Evolutionary conservation across 345 rosid species (phyloP).

Genomic region (Microcos paniculata): DNA sequence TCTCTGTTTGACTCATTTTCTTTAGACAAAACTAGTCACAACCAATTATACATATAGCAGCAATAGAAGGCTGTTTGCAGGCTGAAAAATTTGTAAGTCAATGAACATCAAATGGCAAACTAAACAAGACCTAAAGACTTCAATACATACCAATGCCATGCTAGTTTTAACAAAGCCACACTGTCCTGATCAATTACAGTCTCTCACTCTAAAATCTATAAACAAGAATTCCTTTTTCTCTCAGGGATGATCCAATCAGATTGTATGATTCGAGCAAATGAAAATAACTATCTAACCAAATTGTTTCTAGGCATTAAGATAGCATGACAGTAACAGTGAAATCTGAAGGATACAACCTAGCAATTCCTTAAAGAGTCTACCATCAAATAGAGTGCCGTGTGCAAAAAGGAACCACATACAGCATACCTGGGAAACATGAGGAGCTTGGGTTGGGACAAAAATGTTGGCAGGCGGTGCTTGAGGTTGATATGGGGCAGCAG

Average conservation of each 20-base stretch:
- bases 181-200: neutral
- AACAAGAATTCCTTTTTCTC: neutral
- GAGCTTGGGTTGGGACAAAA: slow-evolving; percentile 62
- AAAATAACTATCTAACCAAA: neutral
- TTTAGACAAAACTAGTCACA: neutral
- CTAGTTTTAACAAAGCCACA: neutral
- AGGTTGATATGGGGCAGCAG: slow-evolving; percentile 47
- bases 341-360: neutral
- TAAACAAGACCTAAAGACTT: neutral
- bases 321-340: neutral
- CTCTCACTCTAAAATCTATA: neutral
- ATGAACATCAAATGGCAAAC: neutral
- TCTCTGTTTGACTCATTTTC: neutral
- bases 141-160: neutral
- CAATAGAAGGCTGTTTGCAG: neutral
- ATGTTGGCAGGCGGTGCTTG: slow-evolving; percentile 48
- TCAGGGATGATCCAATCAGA: neutral
- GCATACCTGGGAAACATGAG: slow-evolving; percentile 64
- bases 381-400: neutral
- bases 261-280: neutral
- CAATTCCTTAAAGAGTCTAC: neutral
- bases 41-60: neutral
- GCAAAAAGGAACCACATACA: neutral
- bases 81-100: neutral
- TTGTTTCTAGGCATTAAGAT: neutral